Conservation (phyloP, 352 stramenopile species). For the Phytophthora sansomeana region DNA sequence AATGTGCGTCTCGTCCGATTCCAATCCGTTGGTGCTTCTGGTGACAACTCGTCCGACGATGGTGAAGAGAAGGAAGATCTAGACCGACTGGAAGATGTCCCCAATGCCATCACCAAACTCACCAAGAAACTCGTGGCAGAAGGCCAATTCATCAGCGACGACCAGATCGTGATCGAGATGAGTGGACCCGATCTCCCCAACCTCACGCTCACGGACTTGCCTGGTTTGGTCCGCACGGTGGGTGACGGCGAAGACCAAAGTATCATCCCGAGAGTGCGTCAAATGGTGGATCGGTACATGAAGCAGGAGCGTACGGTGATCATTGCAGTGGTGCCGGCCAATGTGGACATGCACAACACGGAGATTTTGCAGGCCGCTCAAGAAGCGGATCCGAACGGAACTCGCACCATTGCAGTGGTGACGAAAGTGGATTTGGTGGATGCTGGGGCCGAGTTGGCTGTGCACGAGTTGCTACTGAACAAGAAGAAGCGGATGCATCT, state of each 20-base stretch:
- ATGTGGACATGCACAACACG: conserved; percentile 88
- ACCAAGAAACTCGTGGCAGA: conserved; percentile 71
- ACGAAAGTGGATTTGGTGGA: conserved; percentile 92
- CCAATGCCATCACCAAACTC: conserved; percentile 35
- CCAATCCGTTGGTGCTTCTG: conserved; percentile 10
- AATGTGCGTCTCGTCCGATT: conserved; percentile 76
- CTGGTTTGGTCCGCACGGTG: conserved; percentile 78
- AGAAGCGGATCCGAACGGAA: conserved; percentile 69
- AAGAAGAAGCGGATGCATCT: conserved; percentile 70
- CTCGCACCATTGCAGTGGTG: conserved; percentile 87
- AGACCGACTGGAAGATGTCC: conserved; percentile 32
- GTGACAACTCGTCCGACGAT: conserved; percentile 10
- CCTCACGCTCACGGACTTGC: conserved; percentile 85
- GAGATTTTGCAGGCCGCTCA: conserved; percentile 80
- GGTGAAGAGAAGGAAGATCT: conserved; percentile 24
- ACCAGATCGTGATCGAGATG: conserved; percentile 84
- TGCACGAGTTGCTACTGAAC: conserved; percentile 82
- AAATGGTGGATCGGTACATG: conserved; percentile 80
- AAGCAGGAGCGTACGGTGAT: conserved; percentile 82
- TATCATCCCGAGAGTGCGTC: conserved; percentile 75
- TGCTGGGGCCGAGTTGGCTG: conserved; percentile 67
- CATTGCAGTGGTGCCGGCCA: conserved; percentile 85
- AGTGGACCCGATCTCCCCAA: conserved; percentile 66
- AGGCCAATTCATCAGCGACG: conserved; percentile 75
- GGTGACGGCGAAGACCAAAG: conserved; percentile 66